Percentiles rank a stretch among this genome's conserved stretches.
Conservation (phyloP, 2,329 filamentous ascomycete genomes). For the Arthrobotrys sinensis region DNA sequence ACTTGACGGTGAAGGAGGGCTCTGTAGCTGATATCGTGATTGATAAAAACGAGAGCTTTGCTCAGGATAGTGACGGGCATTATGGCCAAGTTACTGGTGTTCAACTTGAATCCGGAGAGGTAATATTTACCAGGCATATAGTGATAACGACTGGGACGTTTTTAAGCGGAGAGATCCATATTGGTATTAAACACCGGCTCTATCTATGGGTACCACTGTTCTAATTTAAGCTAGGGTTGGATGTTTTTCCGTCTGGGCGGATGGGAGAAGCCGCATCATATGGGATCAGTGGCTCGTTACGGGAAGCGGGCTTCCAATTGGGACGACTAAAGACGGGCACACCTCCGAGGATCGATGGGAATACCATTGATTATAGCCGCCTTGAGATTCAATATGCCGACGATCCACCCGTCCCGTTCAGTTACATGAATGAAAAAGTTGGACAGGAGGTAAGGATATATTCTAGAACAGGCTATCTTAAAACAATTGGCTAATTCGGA, state of each 20-base stretch:
- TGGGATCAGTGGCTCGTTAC: conserved; percentile 90
- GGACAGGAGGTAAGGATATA: conserved; percentile 74
- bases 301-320: conserved; percentile 88
- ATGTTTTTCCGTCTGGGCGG: conserved; percentile 86
- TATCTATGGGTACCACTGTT: background rate
- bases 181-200: conserved; percentile 67
- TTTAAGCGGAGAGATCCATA: conserved; percentile 94
- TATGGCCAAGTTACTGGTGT: conserved; percentile 85
- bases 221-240: conserved; percentile 72
- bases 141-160: conserved; percentile 98
- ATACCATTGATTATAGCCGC: conserved; percentile 82
- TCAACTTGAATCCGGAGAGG: conserved; percentile 86
- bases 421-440: conserved; percentile 85
- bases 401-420: conserved; percentile 88
- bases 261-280: conserved; percentile 95
- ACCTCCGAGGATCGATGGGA: conserved; percentile 85
- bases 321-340: conserved; percentile 96
- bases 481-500: background rate
- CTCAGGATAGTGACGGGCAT: conserved; percentile 60
- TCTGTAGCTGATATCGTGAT: conserved; percentile 94
- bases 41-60: conserved; percentile 71
- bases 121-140: conserved; percentile 84
- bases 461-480: background rate
- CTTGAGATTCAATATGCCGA: conserved; percentile 85
- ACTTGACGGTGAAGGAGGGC: conserved; percentile 84